Evolutionary conservation across 441 rosid genomes (phyloP).

Genomic region (Daphne laureola): DNA sequence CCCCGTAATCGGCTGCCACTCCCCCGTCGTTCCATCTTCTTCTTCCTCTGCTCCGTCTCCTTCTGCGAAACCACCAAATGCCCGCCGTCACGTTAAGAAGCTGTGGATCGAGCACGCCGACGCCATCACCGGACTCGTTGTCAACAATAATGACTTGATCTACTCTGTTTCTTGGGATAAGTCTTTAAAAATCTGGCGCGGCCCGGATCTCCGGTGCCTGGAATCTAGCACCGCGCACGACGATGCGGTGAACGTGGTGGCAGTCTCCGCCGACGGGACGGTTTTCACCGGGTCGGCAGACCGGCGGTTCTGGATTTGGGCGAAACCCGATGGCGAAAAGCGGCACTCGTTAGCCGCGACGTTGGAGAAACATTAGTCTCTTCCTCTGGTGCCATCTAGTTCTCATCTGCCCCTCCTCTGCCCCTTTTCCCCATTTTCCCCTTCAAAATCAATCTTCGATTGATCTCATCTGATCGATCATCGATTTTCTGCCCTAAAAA

Average conservation of each 20-base stretch:
- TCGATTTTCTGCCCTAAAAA: too few species aligned
- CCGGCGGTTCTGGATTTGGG: constrained; percentile 69
- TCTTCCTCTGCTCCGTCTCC: too few species aligned
- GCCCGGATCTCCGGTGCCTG: constrained; percentile 55
- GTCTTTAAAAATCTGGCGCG: constrained; percentile 72
- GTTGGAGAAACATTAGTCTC: constrained; percentile 77
- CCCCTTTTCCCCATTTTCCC: too few species aligned
- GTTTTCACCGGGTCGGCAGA: constrained; percentile 91
- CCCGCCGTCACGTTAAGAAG: constrained; percentile 62
- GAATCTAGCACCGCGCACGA: constrained; percentile 70
- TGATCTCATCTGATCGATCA: too few species aligned
- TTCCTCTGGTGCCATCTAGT: too few species aligned
- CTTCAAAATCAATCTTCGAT: too few species aligned
- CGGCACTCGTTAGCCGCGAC: constrained; percentile 48
- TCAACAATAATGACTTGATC: constrained; percentile 37
- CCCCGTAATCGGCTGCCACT: too few species aligned
- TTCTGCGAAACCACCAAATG: too few species aligned
- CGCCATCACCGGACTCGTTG: constrained; percentile 74
- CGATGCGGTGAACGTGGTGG: constrained; percentile 76
- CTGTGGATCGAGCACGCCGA: constrained; percentile 92
- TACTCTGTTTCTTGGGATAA: constrained; percentile 93
- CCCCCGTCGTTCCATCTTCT: too few species aligned
- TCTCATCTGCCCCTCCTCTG: too few species aligned
- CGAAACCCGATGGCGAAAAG: constrained; percentile 38
- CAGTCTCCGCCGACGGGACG: constrained; percentile 51